These are phyloP conservation scores for Acacia crassicarpa DNA, from an alignment of 306 rosid species.

Conservation along the genomic window DNA sequence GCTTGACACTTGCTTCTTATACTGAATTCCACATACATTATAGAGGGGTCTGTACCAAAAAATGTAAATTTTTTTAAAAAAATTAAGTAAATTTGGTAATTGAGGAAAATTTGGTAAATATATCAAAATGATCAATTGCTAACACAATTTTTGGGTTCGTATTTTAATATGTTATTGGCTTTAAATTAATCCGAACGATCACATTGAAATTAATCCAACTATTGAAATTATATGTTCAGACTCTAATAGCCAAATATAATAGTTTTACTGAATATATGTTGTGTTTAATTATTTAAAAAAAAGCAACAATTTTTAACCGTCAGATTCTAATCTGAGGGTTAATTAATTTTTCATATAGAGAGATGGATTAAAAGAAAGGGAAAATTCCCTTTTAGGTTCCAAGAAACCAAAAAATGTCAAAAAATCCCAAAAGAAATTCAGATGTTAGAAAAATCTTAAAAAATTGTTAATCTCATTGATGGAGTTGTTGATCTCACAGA, in stretches of 20 bases:
- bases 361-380: no score
- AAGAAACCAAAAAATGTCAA: no score
- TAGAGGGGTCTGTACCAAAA: constrained; percentile 32
- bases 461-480: no score
- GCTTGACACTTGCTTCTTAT: constrained; percentile 13
- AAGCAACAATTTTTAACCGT: background rate
- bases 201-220: background rate
- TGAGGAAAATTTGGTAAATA: background rate
- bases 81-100: background rate
- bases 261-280: background rate
- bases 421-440: no score
- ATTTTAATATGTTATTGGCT: background rate
- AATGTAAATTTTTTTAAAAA: background rate
- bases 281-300: background rate
- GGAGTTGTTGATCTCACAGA: no score
- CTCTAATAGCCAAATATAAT: background rate
- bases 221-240: background rate
- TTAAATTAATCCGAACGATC: no score
- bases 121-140: background rate
- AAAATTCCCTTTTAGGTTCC: no score
- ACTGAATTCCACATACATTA: constrained; percentile 43
- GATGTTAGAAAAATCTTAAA: no score
- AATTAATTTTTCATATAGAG: background rate
- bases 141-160: background rate
- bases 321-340: background rate